Base-by-base conservation (phyloP, 2,329 filamentous ascomycete species). In the Diaporthe australafricana region DNA sequence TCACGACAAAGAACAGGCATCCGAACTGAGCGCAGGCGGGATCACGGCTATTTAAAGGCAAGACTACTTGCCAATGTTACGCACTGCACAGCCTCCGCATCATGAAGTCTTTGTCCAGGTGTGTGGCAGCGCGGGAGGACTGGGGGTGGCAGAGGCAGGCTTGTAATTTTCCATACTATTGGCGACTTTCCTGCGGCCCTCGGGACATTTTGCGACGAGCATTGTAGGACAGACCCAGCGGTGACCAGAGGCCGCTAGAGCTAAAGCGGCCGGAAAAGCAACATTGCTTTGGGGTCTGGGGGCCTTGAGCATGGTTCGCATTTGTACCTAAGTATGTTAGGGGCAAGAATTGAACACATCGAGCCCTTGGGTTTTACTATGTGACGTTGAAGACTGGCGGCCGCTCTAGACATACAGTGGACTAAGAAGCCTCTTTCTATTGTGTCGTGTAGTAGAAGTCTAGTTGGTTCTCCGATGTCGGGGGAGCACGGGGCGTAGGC, bases 131-230 rank as follows among this genome's bases (percentile, higher is more conserved):
- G 42, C 60, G 27, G 25, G 48, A 45, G 22, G 27, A 27, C 5
- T 22, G 30, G 45, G 22, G n/a, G 5, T 9, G 25, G 42, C 25
- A 16, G 11, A 38, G 5, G 12, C 17, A 38, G 42, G 42, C 42
- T 63, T 20, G 42, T 32, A 35, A 48, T 63, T 48, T 63, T 32
- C 60, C 60, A 63, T 14, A n/a, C 60, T 17, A 20, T 50, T 17
- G 25, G 45, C 42, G 60, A 48, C 60, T 6, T 42, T 63, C 60
- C 16, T 38, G 45, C 42, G 60, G 35, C 60, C 12, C 60, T 63
- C 60, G 60, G 60, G 27, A 7, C 60, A 48, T 63, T 48, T 48
- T 48, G 30, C 20, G 42, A 63, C 60, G 60, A 63, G 60, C 27
- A 63, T 45, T 3, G 42, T 35, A 30, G 35, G 22, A 20, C 32